These are phyloP conservation scores for Fusarium circinatum DNA, from an alignment of 2,329 filamentous ascomycete species.

Conservation along the genomic window DNA sequence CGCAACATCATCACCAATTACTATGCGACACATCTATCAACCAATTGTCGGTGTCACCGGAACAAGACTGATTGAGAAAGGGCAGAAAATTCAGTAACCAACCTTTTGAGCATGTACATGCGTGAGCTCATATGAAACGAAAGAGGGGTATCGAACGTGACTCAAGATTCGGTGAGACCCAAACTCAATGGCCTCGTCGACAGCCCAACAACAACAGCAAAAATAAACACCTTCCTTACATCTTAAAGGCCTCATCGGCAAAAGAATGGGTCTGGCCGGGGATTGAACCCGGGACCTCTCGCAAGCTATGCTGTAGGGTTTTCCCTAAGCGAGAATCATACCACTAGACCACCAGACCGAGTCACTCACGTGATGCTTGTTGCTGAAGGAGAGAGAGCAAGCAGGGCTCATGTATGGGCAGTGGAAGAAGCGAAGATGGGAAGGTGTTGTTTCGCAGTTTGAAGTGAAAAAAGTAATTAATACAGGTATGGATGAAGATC, in stretches of 20 bases:
- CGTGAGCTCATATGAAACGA: background rate
- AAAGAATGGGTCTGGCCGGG: constrained; percentile 52
- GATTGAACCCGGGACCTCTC: constrained; percentile 60
- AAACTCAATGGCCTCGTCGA: background rate
- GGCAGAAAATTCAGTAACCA: background rate
- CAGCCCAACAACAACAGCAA: background rate
- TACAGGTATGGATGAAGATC: fast-evolving
- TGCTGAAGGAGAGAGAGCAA: fast-evolving
- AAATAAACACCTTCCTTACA: background rate
- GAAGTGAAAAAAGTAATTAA: fast-evolving
- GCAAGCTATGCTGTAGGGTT: constrained; percentile 52
- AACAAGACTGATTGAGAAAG: background rate
- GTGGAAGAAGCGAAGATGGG: fast-evolving
- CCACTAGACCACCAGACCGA: constrained; percentile 69
- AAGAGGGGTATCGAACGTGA: background rate
- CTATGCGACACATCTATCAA: background rate
- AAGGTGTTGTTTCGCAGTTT: background rate
- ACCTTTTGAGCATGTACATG: too few relatives aligned
- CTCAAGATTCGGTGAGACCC: background rate
- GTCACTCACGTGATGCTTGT: constrained; percentile 19
- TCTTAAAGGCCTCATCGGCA: background rate
- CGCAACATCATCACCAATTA: background rate
- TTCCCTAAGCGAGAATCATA: constrained; percentile 78
- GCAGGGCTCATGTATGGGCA: background rate
- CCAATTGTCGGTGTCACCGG: constrained; percentile 2